Percentiles rank a stretch among this genome's conserved stretches.
Evolutionary conservation across 495 filamentous ascomycete species (phyloP).

Genomic region (Aspergillus biplanus): DNA sequence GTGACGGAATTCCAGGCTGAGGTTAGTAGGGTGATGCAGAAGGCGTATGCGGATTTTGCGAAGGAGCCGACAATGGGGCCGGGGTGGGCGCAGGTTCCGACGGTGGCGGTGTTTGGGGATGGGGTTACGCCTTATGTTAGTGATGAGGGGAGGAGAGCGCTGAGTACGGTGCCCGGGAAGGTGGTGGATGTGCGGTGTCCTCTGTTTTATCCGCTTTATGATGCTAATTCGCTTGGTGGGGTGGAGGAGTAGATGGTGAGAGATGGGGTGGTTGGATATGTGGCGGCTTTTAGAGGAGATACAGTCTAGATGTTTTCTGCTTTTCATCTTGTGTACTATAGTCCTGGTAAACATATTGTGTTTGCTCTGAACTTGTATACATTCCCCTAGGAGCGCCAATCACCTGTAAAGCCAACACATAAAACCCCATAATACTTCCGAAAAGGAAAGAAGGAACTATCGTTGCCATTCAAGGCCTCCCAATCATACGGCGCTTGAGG

Average conservation of each 20-base stretch:
- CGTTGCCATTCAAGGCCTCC: too few relatives aligned
- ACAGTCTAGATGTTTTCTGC: background rate
- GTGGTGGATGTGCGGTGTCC: slow-evolving; percentile 14
- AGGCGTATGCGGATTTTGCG: slow-evolving; percentile 37
- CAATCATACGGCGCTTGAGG: too few relatives aligned
- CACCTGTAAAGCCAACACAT: too few relatives aligned
- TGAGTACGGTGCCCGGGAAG: slow-evolving; percentile 15
- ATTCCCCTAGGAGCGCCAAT: too few relatives aligned
- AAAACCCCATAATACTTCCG: too few relatives aligned
- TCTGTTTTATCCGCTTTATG: slow-evolving; percentile 19
- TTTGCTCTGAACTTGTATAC: too few relatives aligned
- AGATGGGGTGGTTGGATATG: background rate
- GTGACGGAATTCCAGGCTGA: slow-evolving; percentile 29
- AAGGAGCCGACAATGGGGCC: slow-evolving; percentile 33
- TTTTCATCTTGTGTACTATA: background rate
- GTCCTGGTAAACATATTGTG: background rate
- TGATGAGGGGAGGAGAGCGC: slow-evolving; percentile 19
- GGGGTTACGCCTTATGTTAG: slow-evolving; percentile 19
- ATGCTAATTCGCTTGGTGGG: background rate
- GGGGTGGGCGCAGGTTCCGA: slow-evolving; percentile 24
- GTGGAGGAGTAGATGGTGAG: background rate
- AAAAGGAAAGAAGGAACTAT: too few relatives aligned
- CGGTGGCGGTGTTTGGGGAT: slow-evolving; percentile 24
- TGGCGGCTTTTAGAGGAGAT: background rate
- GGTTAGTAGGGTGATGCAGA: slow-evolving; percentile 31